A percentile compares a stretch with the other conserved stretches of the same genome.
phyloP scores from a whole-genome alignment of 306 rosid genomes.

The Quercus agrifolia region DNA sequence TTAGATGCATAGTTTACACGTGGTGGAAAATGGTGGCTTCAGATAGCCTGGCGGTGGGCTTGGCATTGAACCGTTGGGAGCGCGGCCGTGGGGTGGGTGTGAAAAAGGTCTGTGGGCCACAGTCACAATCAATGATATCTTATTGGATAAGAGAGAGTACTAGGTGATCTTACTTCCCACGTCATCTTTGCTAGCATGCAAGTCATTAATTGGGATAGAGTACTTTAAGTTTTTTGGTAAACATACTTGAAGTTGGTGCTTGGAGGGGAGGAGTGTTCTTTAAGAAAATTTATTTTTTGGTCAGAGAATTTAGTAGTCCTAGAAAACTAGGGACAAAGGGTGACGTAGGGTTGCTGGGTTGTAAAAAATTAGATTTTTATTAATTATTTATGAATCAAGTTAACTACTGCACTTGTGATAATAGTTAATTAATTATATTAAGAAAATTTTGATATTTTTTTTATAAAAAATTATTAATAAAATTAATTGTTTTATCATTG shows the following conservation, averaged over 20 bases:
- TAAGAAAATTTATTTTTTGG: not conserved
- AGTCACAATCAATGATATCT: not conserved
- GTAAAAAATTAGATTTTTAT: no score
- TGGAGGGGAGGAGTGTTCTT: not conserved
- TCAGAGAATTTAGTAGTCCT: not conserved
- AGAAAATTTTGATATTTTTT: rapidly evolving
- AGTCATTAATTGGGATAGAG: not conserved
- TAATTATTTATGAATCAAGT: no score
- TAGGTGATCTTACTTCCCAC: not conserved
- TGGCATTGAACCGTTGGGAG: not conserved
- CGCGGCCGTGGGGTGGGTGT: not conserved
- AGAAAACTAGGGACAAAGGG: no score
- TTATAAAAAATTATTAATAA: rapidly evolving
- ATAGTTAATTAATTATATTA: not conserved
- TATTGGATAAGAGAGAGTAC: not conserved
- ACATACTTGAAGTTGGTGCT: no score
- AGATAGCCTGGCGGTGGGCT: slow-evolving; percentile 1
- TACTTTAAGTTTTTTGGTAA: no score
- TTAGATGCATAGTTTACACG: not conserved
- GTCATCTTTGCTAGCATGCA: not conserved
- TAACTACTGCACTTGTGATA: rapidly evolving
- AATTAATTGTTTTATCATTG: no score
- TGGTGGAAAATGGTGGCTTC: not conserved
- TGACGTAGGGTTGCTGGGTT: no score
- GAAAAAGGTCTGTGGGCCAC: not conserved